Evolutionary conservation across 1,284 basidiomycete genomes (phyloP).

Genomic region (Takashimella tepidaria): DNA sequence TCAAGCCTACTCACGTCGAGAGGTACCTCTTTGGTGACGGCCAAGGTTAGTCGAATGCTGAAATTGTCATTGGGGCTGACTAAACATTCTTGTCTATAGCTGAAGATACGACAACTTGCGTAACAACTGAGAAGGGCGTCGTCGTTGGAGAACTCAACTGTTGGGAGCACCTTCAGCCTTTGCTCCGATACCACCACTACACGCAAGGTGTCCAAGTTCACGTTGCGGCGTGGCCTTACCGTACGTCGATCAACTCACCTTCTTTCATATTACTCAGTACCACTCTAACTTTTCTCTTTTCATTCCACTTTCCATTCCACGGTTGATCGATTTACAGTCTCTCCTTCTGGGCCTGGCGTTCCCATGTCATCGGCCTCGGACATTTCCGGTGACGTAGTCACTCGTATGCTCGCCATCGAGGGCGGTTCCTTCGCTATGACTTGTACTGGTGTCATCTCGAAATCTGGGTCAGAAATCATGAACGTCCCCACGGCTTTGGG

Average conservation of each 20-base stretch:
- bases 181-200: slow-evolving; percentile 14
- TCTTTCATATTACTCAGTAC: neutral
- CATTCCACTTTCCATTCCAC: no score
- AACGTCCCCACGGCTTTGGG: slow-evolving; percentile 3
- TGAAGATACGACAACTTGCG: slow-evolving; percentile 8
- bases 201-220: slow-evolving; percentile 13
- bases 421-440: slow-evolving; percentile 11
- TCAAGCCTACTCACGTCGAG: slow-evolving; percentile 16
- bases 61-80: no score
- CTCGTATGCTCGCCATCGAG: slow-evolving; percentile 10
- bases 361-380: slow-evolving; percentile 9
- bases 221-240: slow-evolving; percentile 14
- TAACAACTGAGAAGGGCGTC: slow-evolving; percentile 11
- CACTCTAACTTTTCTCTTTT: no score
- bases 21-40: slow-evolving; percentile 13
- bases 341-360: slow-evolving; percentile 7
- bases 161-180: slow-evolving; percentile 14
- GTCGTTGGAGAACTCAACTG: slow-evolving; percentile 11
- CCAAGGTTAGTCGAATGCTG: slow-evolving; percentile 4
- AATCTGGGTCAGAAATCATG: slow-evolving; percentile 11
- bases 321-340: slow-evolving; percentile 5
- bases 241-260: slow-evolving; percentile 2
- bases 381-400: slow-evolving; percentile 11
- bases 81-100: slow-evolving; percentile 2
- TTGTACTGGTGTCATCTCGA: slow-evolving; percentile 11